A percentile compares a stretch with the other conserved stretches of the same genome.
phyloP scores from a whole-genome alignment of 176 grass and related monocot genomes.

The Tillandsia fasciculata region DNA sequence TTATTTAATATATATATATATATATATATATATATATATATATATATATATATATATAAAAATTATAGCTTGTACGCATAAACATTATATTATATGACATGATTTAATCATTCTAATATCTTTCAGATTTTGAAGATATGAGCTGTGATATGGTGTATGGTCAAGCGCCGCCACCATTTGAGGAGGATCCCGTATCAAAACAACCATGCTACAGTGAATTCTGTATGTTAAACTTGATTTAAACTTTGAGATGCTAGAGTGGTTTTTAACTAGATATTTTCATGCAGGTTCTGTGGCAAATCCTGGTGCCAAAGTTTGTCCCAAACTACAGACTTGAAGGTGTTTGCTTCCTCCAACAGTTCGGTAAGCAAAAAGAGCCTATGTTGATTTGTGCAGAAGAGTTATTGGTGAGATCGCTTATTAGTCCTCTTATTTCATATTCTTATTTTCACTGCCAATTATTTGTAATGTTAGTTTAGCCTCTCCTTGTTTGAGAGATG shows the following conservation, averaged over 20 bases:
- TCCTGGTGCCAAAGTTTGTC: slow-evolving; percentile 46
- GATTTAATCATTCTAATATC: background rate
- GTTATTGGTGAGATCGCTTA: background rate
- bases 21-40: no score
- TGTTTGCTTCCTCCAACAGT: background rate
- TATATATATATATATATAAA: no score
- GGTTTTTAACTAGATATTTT: background rate
- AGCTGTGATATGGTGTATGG: slow-evolving; percentile 96
- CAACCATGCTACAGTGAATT: slow-evolving; percentile 69
- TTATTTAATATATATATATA: no score
- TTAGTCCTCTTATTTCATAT: background rate
- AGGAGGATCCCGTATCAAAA: slow-evolving; percentile 74
- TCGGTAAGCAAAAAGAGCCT: background rate
- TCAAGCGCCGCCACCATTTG: slow-evolving; percentile 59
- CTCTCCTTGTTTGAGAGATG: no score
- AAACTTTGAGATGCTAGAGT: background rate
- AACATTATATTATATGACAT: background rate
- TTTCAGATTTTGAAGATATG: slow-evolving; percentile 95
- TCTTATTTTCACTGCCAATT: background rate
- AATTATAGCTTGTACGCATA: no score
- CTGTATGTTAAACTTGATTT: slow-evolving; percentile 34
- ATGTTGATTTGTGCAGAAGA: background rate
- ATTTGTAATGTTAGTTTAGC: no score
- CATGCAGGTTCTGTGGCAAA: slow-evolving; percentile 73
- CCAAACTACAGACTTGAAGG: slow-evolving; percentile 46